Conservation (phyloP, 495 filamentous ascomycete species). For the Umbilicaria muhlenbergii region DNA sequence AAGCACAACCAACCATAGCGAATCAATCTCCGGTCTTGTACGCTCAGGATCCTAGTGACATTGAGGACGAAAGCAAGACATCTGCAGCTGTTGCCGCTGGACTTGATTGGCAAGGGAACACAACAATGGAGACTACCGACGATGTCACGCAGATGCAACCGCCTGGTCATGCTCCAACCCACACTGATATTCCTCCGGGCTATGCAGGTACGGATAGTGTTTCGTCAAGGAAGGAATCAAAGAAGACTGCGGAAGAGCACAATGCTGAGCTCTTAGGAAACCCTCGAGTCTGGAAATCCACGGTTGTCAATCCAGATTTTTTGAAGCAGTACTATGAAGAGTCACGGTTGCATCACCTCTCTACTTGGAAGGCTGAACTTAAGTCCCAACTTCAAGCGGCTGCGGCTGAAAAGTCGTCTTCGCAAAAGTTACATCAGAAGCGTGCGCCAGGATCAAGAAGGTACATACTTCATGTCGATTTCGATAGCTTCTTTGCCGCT, state of each 20-base stretch:
- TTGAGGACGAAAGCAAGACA: no score
- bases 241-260: conserved; percentile 77
- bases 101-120: no score
- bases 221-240: conserved; percentile 3
- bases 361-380: conserved; percentile 86
- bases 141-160: no score
- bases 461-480: conserved; percentile 92
- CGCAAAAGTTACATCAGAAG: conserved; percentile 32
- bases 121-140: no score
- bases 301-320: conserved; percentile 80
- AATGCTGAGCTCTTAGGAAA: conserved; percentile 70
- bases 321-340: conserved; percentile 87
- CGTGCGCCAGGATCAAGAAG: conserved; percentile 43
- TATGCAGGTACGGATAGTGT: no score
- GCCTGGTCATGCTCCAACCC: no score
- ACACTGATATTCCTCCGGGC: no score
- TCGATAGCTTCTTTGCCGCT: conserved; percentile 94
- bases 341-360: conserved; percentile 85
- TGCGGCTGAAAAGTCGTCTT: conserved; percentile 48
- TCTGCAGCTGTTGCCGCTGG: no score
- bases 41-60: no score
- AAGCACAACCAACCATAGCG: no score
- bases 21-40: no score
- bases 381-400: conserved; percentile 73
- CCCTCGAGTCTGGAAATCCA: conserved; percentile 68